Evolutionary conservation across 192 early-diverging fungal genomes (phyloP), one percentile per base, ranked within the genome.

Genomic region (Geranomyces michiganensis): DNA sequence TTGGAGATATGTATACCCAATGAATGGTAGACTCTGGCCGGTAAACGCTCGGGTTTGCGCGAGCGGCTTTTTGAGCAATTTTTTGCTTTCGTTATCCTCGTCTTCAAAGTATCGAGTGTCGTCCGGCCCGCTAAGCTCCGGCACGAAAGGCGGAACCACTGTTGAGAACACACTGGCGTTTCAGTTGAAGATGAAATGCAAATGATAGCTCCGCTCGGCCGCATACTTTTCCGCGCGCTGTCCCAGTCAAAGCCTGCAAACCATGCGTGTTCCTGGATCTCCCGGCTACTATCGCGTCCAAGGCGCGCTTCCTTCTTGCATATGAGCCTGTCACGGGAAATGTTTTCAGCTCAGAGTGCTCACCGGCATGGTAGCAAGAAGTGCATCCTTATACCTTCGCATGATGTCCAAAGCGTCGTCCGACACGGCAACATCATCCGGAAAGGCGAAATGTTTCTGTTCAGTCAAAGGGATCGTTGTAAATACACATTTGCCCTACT

Each of bases 101-200:
- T 90, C 87, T 62, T 90, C 86, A 83, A 97, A 97, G 74, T 94
- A 94, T 43, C 90, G 89, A 0, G 93, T 97, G 71, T 97, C 95
- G 32, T 93, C 91, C 22, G 91, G 89, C 19, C 93, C 86, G 65
- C 82, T 87, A n/a, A 95, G 83, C n/a, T 90, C 81, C 26, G 95
- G 95, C 2, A 94, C 75, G 82, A 94, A 97, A 15, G 95, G 95
- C 17, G 95, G 91, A 19, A 74, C 86, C 15, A 74, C 80, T 72
- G 10, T 41, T 10, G 10, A 59, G 31, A 49, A 49, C 19, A 29
- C n/a, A 26, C n/a, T n/a, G 22, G 1, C 22, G 1, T 27, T 14
- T 62, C 26, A 29, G 33, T 62, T 21, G 10, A 30, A 8, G 58
- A 48, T 51, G 22, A 46, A 26, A 44, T 45, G 5, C 36, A 10